phyloP scores from a whole-genome alignment of 176 grass and related monocot genomes.

The Paspalum notatum region DNA sequence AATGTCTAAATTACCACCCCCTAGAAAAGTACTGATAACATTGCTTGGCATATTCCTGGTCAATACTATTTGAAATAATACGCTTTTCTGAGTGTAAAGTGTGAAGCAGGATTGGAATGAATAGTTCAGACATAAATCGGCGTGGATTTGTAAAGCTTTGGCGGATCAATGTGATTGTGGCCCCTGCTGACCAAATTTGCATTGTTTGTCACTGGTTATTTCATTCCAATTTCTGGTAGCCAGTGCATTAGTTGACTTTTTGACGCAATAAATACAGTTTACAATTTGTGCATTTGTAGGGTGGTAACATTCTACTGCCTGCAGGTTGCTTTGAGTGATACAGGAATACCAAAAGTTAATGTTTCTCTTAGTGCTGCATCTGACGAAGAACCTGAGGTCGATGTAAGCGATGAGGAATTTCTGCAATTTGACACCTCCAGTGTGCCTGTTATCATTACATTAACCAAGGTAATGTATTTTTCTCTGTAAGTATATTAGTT shows the following conservation, averaged over 20 bases:
- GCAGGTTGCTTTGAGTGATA: slow-evolving; percentile 91
- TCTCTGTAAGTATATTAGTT: background rate
- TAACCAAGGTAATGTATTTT: slow-evolving; percentile 71
- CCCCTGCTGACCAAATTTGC: background rate
- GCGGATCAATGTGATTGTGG: background rate
- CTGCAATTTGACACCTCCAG: slow-evolving; percentile 93
- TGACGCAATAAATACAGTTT: background rate
- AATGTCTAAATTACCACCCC: background rate
- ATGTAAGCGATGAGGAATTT: slow-evolving; percentile 86
- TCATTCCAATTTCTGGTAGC: background rate
- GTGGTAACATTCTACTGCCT: slow-evolving; percentile 25
- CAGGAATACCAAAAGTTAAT: slow-evolving; percentile 90
- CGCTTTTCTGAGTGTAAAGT: background rate
- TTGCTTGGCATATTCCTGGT: background rate
- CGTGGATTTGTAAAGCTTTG: background rate
- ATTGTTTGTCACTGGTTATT: background rate
- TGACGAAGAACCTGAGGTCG: slow-evolving; percentile 83
- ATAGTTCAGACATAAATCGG: background rate
- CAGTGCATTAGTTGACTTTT: slow-evolving; percentile 17
- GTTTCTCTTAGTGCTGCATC: slow-evolving; percentile 60
- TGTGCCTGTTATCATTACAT: slow-evolving; percentile 84
- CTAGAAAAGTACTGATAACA: background rate
- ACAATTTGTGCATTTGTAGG: background rate
- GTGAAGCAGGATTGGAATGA: background rate
- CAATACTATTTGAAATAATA: background rate